These are phyloP conservation scores for Trichophyton simii DNA, from an alignment of 2,329 filamentous ascomycete genomes.

Conservation along the genomic window DNA sequence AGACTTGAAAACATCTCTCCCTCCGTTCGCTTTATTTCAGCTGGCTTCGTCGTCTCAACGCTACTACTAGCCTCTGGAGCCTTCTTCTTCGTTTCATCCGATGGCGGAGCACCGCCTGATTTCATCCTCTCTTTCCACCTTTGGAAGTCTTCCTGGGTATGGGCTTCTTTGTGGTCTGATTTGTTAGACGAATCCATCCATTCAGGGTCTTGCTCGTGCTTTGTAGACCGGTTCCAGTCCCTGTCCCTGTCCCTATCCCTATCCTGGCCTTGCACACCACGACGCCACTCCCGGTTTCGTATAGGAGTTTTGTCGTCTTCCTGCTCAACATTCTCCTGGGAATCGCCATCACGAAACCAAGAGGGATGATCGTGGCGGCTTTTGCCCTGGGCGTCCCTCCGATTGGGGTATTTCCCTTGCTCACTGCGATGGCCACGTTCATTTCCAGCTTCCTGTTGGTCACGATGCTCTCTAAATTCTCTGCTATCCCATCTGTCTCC, in stretches of 20 bases:
- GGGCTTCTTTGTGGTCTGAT: conserved; percentile 55
- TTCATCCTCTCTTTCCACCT: conserved; percentile 92
- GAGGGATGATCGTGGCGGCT: conserved; percentile 52
- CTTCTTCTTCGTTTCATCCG: conserved; percentile 35
- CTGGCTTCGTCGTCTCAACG: conserved; percentile 29
- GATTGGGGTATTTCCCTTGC: conserved; percentile 39
- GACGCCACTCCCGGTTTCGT: conserved; percentile 56
- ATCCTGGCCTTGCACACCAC: conserved; percentile 35
- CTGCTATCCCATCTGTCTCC: conserved; percentile 32
- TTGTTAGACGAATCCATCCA: conserved; percentile 67
- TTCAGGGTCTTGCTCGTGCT: conserved; percentile 69
- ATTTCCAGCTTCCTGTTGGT: conserved; percentile 41
- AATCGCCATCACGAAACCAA: conserved; percentile 56
- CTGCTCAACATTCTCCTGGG: conserved; percentile 24
- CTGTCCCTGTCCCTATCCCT: conserved; percentile 32
- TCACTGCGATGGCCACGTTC: conserved; percentile 41
- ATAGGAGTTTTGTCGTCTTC: conserved; percentile 31
- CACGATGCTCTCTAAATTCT: conserved; percentile 40
- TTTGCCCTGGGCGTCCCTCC: conserved; percentile 53
- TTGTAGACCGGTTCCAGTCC: conserved; percentile 42
- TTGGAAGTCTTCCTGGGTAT: conserved; percentile 84
- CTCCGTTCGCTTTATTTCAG: conserved; percentile 31
- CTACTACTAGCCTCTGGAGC: conserved; percentile 16
- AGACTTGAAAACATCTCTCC: conserved; percentile 42
- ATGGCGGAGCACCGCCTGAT: conserved; percentile 42